Evolutionary conservation across 805 yeast genomes (phyloP).

Genomic region (Yamadazyma ubonensis): DNA sequence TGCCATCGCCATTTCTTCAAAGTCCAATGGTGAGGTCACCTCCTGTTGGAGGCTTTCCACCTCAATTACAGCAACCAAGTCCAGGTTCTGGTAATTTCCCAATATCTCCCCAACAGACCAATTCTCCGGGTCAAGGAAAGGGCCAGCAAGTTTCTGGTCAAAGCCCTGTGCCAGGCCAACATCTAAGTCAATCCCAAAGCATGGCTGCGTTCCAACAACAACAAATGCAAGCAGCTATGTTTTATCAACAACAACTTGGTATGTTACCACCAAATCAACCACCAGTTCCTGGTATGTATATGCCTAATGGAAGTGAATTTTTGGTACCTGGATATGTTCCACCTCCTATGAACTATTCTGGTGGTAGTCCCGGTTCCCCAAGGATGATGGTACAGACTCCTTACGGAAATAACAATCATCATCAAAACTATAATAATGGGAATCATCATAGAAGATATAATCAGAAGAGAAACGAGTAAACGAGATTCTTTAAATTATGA

Average conservation of each 20-base stretch:
- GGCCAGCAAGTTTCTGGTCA: slow-evolving; percentile 15
- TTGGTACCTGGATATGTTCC: slow-evolving; percentile 30
- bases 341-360: slow-evolving; percentile 29
- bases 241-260: slow-evolving; percentile 35
- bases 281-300: slow-evolving; percentile 20
- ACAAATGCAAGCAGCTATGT: slow-evolving; percentile 37
- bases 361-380: slow-evolving; percentile 14
- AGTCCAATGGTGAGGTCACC: slow-evolving; percentile 32
- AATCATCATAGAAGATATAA: slow-evolving; percentile 17
- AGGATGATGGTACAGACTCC: slow-evolving; percentile 11
- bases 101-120: slow-evolving; percentile 31
- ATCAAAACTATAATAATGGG: slow-evolving; percentile 8
- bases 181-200: slow-evolving; percentile 6
- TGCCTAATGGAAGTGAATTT: slow-evolving; percentile 12
- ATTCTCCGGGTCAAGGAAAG: not conserved
- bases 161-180: slow-evolving; percentile 18
- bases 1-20: slow-evolving; percentile 28
- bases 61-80: slow-evolving; percentile 4
- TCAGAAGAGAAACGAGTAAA: slow-evolving; percentile 12
- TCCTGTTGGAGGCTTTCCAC: slow-evolving; percentile 3
- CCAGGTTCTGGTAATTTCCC: slow-evolving; percentile 3
- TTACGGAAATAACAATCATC: slow-evolving; percentile 7
- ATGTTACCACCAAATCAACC: slow-evolving; percentile 35
- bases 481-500: not conserved
- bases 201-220: slow-evolving; percentile 37